These are phyloP conservation scores for Solanum hybrid DNA, from an alignment of 305 asterid species.

Conservation along the genomic window DNA sequence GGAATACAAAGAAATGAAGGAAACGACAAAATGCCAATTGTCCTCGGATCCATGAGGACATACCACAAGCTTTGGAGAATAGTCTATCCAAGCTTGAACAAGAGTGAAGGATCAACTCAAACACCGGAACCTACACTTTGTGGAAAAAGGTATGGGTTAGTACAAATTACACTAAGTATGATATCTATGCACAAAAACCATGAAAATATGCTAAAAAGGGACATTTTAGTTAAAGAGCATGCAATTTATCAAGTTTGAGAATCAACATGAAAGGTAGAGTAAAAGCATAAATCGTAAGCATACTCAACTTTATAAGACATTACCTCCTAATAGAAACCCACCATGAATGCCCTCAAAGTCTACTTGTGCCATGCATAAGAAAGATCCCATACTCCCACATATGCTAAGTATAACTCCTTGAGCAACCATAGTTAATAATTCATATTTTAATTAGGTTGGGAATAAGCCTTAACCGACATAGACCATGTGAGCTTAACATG, in stretches of 20 bases:
- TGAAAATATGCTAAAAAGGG: background rate
- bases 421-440: background rate
- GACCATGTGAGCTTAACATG: background rate
- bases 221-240: background rate
- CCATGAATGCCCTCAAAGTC: background rate
- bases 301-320: background rate
- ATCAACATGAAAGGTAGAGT: background rate
- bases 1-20: background rate
- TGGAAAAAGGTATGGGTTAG: background rate
- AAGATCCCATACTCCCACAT: background rate
- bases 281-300: background rate
- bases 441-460: background rate
- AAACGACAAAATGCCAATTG: background rate
- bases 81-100: background rate
- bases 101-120: background rate
- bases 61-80: background rate
- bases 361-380: background rate
- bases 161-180: background rate
- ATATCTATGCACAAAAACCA: background rate
- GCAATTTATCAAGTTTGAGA: background rate
- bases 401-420: background rate
- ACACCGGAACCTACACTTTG: too few species aligned
- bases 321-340: background rate
- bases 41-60: background rate
- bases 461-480: background rate